Conservation (phyloP, 768 basidiomycete species). For the Cubamyces sp. region DNA sequence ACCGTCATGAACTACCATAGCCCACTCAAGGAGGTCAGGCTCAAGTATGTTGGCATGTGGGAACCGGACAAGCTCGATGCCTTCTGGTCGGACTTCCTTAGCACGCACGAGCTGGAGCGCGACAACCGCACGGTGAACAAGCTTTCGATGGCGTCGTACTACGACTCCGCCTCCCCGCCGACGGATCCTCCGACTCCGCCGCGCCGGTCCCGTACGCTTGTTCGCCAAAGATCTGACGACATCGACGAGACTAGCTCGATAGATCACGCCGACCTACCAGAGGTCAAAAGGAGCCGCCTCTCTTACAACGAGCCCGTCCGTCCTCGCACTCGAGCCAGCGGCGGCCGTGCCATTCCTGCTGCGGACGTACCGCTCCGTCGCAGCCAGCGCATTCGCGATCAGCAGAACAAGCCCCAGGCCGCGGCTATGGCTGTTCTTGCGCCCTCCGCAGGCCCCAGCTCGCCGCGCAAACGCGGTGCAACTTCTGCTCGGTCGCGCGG, state of each 20-base stretch:
- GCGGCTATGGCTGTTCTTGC: too few relatives aligned
- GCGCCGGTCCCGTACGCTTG: too few relatives aligned
- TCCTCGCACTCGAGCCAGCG: too few relatives aligned
- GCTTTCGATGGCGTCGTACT: neutral
- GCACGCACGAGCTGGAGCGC: neutral
- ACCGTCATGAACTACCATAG: slow-evolving; percentile 1
- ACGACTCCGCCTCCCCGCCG: neutral
- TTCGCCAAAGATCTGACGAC: too few relatives aligned
- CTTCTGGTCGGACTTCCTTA: neutral
- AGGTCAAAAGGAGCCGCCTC: neutral
- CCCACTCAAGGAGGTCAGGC: neutral
- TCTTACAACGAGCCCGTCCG: too few relatives aligned
- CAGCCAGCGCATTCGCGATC: neutral
- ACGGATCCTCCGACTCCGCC: neutral
- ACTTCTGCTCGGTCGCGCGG: too few relatives aligned
- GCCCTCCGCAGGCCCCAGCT: too few relatives aligned
- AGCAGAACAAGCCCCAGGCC: neutral
- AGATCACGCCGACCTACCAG: too few relatives aligned
- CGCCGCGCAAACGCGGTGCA: too few relatives aligned
- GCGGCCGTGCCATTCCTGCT: neutral
- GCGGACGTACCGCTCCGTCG: neutral
- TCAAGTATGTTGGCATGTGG: neutral
- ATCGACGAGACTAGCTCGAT: too few relatives aligned
- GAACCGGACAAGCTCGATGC: neutral
- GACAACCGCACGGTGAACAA: neutral